A percentile compares a stretch with the other conserved stretches of the same genome.
These are phyloP conservation scores for Termitomyces sp. DNA, from an alignment of 768 basidiomycete species.

Conservation along the genomic window DNA sequence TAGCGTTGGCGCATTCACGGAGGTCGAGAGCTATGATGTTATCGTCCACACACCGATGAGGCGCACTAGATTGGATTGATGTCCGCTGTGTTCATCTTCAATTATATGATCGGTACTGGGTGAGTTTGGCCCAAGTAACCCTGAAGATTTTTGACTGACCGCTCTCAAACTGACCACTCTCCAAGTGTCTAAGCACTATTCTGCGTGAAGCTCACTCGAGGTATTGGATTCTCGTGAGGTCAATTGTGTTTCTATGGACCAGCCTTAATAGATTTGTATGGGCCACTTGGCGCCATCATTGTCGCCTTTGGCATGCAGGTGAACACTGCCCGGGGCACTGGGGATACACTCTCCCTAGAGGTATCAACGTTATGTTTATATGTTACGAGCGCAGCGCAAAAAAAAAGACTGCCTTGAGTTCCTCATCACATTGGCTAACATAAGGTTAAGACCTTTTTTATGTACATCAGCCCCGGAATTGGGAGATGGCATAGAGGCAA, in stretches of 20 bases:
- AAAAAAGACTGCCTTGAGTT: too few relatives aligned
- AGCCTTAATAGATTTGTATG: slow-evolving; percentile 23
- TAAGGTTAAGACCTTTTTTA: too few relatives aligned
- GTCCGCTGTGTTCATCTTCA: slow-evolving; percentile 29
- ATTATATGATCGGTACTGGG: slow-evolving; percentile 33
- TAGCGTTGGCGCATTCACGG: not conserved
- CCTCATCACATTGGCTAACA: too few relatives aligned
- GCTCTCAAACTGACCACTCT: too few relatives aligned
- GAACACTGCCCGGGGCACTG: not conserved
- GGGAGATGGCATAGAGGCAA: too few relatives aligned
- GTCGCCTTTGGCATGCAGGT: slow-evolving; percentile 11
- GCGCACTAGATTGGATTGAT: slow-evolving; percentile 19
- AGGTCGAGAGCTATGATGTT: not conserved
- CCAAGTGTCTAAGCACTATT: slow-evolving; percentile 26
- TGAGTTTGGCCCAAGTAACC: slow-evolving; percentile 3
- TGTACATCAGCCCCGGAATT: too few relatives aligned
- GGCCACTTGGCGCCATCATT: slow-evolving; percentile 27
- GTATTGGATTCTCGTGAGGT: slow-evolving; percentile 19
- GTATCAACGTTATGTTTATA: not conserved
- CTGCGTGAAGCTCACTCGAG: slow-evolving; percentile 21
- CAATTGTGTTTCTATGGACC: not conserved
- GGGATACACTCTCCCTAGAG: not conserved
- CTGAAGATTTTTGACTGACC: not conserved
- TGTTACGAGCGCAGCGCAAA: too few relatives aligned
- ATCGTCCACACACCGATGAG: not conserved